Evolutionary conservation across 805 yeast species (phyloP), one percentile per base, ranked within the genome.

Genomic region (Teunomyces funiuensis): DNA sequence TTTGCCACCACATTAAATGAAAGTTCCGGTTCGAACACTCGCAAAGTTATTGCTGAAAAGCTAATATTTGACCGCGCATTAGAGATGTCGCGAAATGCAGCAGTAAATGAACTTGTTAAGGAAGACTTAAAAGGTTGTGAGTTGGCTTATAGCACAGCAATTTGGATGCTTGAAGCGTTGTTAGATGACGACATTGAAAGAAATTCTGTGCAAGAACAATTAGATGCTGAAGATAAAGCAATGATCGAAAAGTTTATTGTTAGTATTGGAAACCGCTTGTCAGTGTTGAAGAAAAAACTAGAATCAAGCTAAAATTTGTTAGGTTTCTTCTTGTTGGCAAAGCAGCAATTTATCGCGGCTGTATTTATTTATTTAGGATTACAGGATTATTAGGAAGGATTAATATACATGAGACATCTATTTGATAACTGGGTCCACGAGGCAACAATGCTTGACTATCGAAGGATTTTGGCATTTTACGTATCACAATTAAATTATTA

Each of bases 151-250:
- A 87, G 95, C 3, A 88, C 96, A 0, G 83, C 97, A 0, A 79
- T 91, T 39, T 91, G 97, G 97, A 88, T 91, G 97, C 69, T 91
- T 55, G 95, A 88, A 57, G 88, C 96, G 1, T 68, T 91, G 19
- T 63, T 89, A 40, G 91, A 85, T 44, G 71, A 65, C 13, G 70
- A 69, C 17, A 46, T 47, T 13, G 37, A 41, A 15, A 18, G 8
- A 2, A 28, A 40, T 18, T 19, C 41, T 2, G 55, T 58, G 8
- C 70, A 63, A 11, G 70, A 65, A 17, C 74, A 61, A 45, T 68
- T 90, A 44, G 95, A 87, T 54, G 76, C 70, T 4, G 88, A 83
- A 37, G 98, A 91, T 60, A 69, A 69, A 39, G 77, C 73, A 33
- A 83, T 86, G 62, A 88, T 91, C 38, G 88, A 84, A 58, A 81